phyloP scores from a whole-genome alignment of 2,329 filamentous ascomycete genomes.

The Ascocoryne sarcoides region DNA sequence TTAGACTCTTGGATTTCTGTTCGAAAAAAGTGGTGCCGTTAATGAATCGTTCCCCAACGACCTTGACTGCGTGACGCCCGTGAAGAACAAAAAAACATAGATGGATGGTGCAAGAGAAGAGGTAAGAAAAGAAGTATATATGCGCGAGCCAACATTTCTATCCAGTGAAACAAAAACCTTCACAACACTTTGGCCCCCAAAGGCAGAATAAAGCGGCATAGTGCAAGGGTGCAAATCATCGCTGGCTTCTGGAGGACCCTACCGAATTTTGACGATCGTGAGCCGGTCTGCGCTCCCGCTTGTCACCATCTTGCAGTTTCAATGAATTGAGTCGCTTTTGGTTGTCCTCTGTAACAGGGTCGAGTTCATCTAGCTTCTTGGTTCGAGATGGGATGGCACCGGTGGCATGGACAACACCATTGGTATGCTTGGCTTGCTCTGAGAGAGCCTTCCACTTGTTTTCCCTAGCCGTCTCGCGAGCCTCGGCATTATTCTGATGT shows the following conservation, averaged over 20 bases:
- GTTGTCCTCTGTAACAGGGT: slow-evolving; percentile 72
- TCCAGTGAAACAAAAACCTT: background rate
- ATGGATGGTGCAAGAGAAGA: background rate
- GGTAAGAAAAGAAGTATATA: background rate
- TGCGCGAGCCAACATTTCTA: background rate
- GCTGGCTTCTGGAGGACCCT: slow-evolving; percentile 34
- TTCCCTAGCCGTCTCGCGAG: slow-evolving; percentile 72
- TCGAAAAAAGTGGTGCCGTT: background rate
- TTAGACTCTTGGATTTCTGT: background rate
- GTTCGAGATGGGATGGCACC: slow-evolving; percentile 29
- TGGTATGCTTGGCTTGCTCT: slow-evolving; percentile 62
- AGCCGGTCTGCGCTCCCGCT: slow-evolving; percentile 42
- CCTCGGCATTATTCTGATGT: slow-evolving; percentile 84
- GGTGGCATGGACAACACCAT: slow-evolving; percentile 30
- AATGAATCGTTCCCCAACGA: background rate
- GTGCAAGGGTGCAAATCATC: slow-evolving; percentile 20
- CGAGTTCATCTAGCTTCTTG: slow-evolving; percentile 62
- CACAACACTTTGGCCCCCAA: background rate
- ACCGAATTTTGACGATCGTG: slow-evolving; percentile 55
- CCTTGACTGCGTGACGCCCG: background rate
- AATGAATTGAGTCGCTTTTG: slow-evolving; percentile 83
- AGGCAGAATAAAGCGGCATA: background rate
- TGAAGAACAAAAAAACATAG: background rate
- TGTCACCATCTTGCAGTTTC: slow-evolving; percentile 77
- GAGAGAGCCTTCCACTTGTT: slow-evolving; percentile 82